These are phyloP conservation scores for Chlamydomonas incerta DNA, from an alignment of 139 green algal genomes.

Conservation along the genomic window DNA sequence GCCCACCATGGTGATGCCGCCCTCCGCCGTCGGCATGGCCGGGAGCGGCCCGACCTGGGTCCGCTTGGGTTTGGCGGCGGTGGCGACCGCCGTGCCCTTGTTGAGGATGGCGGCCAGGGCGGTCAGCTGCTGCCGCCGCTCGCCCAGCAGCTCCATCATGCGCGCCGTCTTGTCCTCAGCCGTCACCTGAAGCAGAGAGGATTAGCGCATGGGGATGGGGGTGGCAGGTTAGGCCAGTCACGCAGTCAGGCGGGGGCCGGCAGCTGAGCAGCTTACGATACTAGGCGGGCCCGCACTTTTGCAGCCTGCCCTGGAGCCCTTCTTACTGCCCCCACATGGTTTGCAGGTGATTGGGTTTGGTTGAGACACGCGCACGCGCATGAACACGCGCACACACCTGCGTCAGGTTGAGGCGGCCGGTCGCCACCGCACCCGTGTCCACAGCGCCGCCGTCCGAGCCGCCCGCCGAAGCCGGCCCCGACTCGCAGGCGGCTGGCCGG, in stretches of 20 bases:
- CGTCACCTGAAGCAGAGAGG: too few species aligned
- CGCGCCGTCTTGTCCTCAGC: slow-evolving; percentile 15
- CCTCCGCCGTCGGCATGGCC: background rate
- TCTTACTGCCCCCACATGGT: too few species aligned
- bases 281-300: too few species aligned
- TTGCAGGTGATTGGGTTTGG: too few species aligned
- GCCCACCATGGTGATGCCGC: background rate
- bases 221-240: too few species aligned
- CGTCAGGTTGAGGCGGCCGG: slow-evolving; percentile 35
- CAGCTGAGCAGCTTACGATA: too few species aligned
- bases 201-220: too few species aligned
- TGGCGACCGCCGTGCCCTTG: background rate
- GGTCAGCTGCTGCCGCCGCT: slow-evolving; percentile 26
- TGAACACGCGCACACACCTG: too few species aligned
- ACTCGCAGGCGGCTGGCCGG: background rate
- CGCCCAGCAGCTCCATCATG: slow-evolving; percentile 21
- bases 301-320: too few species aligned
- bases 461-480: background rate
- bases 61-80: background rate
- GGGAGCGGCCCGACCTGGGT: background rate
- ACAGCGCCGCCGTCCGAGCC: background rate
- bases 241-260: too few species aligned
- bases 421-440: background rate
- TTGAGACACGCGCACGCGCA: too few species aligned
- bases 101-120: background rate